Conservation (phyloP, 805 yeast species). For the Vanderwaltozyma verrucispora region DNA sequence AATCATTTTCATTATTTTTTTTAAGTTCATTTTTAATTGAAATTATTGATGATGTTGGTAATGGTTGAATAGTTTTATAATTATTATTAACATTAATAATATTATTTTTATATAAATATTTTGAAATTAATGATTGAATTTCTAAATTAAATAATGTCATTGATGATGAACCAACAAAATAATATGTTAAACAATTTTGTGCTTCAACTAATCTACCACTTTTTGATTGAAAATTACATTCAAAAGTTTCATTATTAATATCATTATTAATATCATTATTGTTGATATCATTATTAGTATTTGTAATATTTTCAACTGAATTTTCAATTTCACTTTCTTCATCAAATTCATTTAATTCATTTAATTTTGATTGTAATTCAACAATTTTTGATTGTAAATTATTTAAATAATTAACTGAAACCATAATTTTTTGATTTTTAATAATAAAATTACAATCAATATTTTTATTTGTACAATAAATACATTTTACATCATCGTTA, state of each 20-base stretch:
- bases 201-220: slow-evolving; percentile 65
- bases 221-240: slow-evolving; percentile 61
- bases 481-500: too few species aligned
- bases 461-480: slow-evolving; percentile 43
- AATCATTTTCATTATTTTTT: not conserved
- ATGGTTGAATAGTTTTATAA: not conserved
- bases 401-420: slow-evolving; percentile 58
- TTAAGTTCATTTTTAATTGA: too few species aligned
- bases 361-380: not conserved
- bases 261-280: not conserved
- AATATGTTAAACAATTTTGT: slow-evolving; percentile 55
- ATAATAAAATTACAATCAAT: slow-evolving; percentile 60
- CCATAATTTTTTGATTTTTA: slow-evolving; percentile 62
- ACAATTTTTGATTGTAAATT: slow-evolving; percentile 37
- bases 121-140: slow-evolving; percentile 53
- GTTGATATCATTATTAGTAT: not conserved
- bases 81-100: not conserved
- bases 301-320: not conserved
- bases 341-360: too few species aligned
- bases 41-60: too few species aligned
- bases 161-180: slow-evolving; percentile 72
- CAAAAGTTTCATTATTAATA: slow-evolving; percentile 36
- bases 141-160: slow-evolving; percentile 76
- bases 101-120: slow-evolving; percentile 15
- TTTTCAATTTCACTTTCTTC: too few species aligned